Base-by-base conservation (phyloP, 2,329 filamentous ascomycete species). In the Xylariaceae sp. region DNA sequence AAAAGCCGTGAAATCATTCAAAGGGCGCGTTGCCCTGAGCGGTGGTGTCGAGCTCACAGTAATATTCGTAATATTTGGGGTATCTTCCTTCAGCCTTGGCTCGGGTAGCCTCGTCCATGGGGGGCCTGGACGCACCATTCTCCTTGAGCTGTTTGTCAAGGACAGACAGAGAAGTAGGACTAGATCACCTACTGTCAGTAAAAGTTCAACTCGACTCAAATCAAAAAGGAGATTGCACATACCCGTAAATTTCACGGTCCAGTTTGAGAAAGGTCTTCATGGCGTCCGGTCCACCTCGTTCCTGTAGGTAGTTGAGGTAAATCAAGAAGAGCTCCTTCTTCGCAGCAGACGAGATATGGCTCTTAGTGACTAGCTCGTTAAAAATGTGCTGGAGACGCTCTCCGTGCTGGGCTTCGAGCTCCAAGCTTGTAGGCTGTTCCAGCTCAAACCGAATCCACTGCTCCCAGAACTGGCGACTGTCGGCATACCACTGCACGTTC, bases 371-470 rank as follows among this genome's bases (percentile, higher is more conserved):
- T 68, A 96, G 82, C 67, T 90, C 85, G 18, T 89, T 82, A 69
- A 93, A 85, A 10, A 97, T 88, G 56, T 87, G 82, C 76, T 90
- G 90, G 71, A 97, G 85, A n/a, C 87, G 87, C 64, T 86, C 80
- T 55, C 86, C 85, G 58, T 91, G 85, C 58, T 84, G 77, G 1
- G 78, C 67, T 69, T 93, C 89, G 2, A 82, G 79, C 53, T 86
- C 82, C 1, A 80, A 76, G 62, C 78, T 86, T 1, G 87, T 88
- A 9, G 90, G 88, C 73, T 96, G 92, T 58, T 89, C 86, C 53
- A 95, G 79, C 77, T 99, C 94, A 70, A 99, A 96, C 60, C 88
- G 80, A 57, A 97, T 82, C 80, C 92, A 97, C 69, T 85, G 89
- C 66, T 86, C 81, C 93, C 94, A 99, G 79, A 97, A 97, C 49